phyloP scores from a whole-genome alignment of 345 rosid genomes.

The Mangifera indica region DNA sequence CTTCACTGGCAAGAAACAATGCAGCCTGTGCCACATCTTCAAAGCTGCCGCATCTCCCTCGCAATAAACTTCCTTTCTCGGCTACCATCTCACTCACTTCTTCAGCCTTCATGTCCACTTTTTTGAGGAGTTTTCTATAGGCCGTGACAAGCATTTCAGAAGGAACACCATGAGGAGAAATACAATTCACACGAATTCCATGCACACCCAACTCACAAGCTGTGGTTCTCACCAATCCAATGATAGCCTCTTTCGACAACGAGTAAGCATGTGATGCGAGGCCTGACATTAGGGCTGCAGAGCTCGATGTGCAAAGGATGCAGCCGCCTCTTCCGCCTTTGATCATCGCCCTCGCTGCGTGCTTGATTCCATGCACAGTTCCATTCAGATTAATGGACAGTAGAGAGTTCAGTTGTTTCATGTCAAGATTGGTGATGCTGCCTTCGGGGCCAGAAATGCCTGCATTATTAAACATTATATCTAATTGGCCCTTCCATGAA shows the following conservation, averaged over 20 bases:
- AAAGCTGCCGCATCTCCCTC: constrained; percentile 47
- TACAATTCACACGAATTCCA: constrained; percentile 72
- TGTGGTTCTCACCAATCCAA: constrained; percentile 51
- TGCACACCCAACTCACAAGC: constrained; percentile 77
- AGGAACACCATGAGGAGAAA: constrained; percentile 92
- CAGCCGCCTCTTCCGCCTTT: constrained; percentile 49
- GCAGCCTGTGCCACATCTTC: constrained; percentile 76
- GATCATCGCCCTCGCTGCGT: constrained; percentile 75
- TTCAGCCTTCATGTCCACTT: constrained; percentile 36
- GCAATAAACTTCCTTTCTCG: constrained; percentile 61
- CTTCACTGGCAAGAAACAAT: constrained; percentile 64
- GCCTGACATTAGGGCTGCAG: constrained; percentile 77
- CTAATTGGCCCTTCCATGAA: constrained; percentile 52
- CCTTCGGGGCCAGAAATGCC: constrained; percentile 42
- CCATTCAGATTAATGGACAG: constrained; percentile 64
- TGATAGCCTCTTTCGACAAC: constrained; percentile 63
- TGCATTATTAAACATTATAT: constrained; percentile 49
- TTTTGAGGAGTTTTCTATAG: constrained; percentile 42
- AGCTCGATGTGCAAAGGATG: constrained; percentile 78
- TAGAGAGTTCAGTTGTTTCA: constrained; percentile 42
- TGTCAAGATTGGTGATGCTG: constrained; percentile 53
- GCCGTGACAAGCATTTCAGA: constrained; percentile 73
- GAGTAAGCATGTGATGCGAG: constrained; percentile 73
- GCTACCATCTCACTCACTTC: constrained; percentile 53
- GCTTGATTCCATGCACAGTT: constrained; percentile 69